These are phyloP conservation scores for Gloeopeniophorella convolvens DNA, from an alignment of 768 basidiomycete genomes.

Conservation along the genomic window DNA sequence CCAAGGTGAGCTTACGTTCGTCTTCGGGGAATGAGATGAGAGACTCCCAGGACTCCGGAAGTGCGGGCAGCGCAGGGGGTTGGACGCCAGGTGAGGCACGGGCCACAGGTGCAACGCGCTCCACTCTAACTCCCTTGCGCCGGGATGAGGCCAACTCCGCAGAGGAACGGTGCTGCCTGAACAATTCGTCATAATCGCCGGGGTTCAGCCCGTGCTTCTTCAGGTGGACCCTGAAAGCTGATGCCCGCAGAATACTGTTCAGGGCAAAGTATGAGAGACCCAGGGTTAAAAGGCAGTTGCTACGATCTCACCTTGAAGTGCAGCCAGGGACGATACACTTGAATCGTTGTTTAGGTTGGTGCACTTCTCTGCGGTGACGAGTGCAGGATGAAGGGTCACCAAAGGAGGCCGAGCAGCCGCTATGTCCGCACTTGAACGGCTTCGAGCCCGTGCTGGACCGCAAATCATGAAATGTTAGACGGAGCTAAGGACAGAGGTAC, in stretches of 20 bases:
- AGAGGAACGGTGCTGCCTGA: not conserved
- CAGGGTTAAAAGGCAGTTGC: not conserved
- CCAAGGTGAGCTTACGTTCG: not conserved
- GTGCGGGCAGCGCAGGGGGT: not conserved
- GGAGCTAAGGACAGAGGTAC: not conserved
- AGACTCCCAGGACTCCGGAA: not conserved
- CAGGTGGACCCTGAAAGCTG: conserved; percentile 50
- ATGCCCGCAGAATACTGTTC: conserved; percentile 56
- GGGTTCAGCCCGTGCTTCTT: conserved; percentile 37
- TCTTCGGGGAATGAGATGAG: not conserved
- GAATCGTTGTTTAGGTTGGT: conserved; percentile 26
- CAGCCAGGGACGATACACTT: conserved; percentile 16
- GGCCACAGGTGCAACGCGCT: not conserved
- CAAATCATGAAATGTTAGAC: too few relatives aligned
- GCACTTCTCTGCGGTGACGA: conserved; percentile 59
- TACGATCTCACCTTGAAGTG: conserved; percentile 29
- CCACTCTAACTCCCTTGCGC: not conserved
- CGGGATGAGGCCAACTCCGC: not conserved
- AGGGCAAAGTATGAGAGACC: not conserved
- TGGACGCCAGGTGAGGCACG: not conserved
- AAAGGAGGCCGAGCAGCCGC: conserved; percentile 44
- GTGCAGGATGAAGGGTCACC: conserved; percentile 65
- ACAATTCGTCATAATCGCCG: conserved; percentile 9
- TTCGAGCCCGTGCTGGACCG: conserved; percentile 22
- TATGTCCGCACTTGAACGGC: conserved; percentile 39